phyloP scores from a whole-genome alignment of 495 filamentous ascomycete species.

The Apiosordaria backusii region DNA sequence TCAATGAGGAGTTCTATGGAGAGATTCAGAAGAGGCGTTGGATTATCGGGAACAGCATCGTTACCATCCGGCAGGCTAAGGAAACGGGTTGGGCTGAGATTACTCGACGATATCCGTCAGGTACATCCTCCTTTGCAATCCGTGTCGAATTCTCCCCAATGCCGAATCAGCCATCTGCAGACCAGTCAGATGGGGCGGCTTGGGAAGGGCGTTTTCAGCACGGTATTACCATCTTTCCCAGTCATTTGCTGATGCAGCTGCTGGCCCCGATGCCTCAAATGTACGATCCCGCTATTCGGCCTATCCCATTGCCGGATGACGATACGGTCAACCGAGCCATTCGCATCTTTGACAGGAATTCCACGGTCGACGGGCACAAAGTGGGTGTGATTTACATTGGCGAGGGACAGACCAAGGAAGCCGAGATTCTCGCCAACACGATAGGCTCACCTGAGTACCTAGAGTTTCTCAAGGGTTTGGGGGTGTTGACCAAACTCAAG shows the following conservation, averaged over 20 bases:
- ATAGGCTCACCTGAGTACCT: conserved; percentile 81
- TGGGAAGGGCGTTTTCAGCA: conserved; percentile 42
- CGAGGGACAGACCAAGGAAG: conserved; percentile 73
- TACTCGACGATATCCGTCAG: conserved; percentile 79
- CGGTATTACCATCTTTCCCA: conserved; percentile 62
- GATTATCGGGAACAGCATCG: conserved; percentile 81
- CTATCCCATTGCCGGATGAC: conserved; percentile 78
- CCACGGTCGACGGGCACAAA: conserved; percentile 92
- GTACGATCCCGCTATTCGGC: conserved; percentile 55
- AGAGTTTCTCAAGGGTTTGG: conserved; percentile 74
- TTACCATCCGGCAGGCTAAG: conserved; percentile 78
- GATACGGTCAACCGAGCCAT: conserved; percentile 74
- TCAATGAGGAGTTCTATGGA: conserved; percentile 59
- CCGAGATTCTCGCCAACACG: conserved; percentile 79
- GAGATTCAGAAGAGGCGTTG: conserved; percentile 71
- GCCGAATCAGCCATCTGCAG: conserved; percentile 59
- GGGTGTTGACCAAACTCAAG: conserved; percentile 72
- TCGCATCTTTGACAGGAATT: conserved; percentile 75
- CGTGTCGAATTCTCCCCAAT: conserved; percentile 67
- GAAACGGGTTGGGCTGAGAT: conserved; percentile 72
- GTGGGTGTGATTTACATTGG: conserved; percentile 91
- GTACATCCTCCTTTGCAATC: conserved; percentile 72
- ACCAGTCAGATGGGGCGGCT: conserved; percentile 40
- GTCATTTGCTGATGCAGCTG: conserved; percentile 79
- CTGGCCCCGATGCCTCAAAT: conserved; percentile 66